Evolutionary conservation across 345 rosid species (phyloP), one percentile per base, ranked within the genome.

Genomic region (Physaria fendleri): DNA sequence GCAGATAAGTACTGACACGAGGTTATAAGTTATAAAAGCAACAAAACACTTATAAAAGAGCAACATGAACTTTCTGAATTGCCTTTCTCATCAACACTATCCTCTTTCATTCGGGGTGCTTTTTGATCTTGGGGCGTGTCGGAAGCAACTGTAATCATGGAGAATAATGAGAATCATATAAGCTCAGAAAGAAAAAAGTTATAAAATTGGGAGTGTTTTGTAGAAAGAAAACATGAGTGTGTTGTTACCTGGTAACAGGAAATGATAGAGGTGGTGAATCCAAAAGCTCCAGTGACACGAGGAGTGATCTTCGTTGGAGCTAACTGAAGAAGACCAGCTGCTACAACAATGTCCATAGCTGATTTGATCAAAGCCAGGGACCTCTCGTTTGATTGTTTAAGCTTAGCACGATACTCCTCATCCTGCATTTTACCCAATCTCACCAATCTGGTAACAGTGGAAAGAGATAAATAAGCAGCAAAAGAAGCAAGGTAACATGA

Each of bases 371-470:
- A 77, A 29, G 91, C 93, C 28, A 88, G 69, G 15, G 99, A 78
- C 81, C 99, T 87, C 64, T 87, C 95, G 54, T 83, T 87, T 28
- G 99, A 87, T 41, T 82, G 81, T 70, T 79, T 39, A 55, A 89
- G 77, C 68, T 85, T 85, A 2, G 81, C 76, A 14, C 75, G 40
- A 67, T 85, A 87, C 55, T 89, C 82, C 74, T 89, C 95, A n/a
- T 85, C 69, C 99, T 93, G 82, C 71, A 42, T 18, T 53, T 42
- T 94, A 85, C 57, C 86, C 91, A 37, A 89, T 74, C 79, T 93
- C 97, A 52, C 99, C 99, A 70, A 82, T 49, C 99, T 89, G 72
- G n/a, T n/a, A n/a, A n/a, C n/a, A n/a, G n/a, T n/a, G n/a, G n/a
- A n/a, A n/a, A n/a, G n/a, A n/a, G n/a, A n/a, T n/a, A n/a, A n/a